These are phyloP conservation scores for Pestalotiopsis fici DNA, from an alignment of 2,329 filamentous ascomycete species.

Conservation along the genomic window DNA sequence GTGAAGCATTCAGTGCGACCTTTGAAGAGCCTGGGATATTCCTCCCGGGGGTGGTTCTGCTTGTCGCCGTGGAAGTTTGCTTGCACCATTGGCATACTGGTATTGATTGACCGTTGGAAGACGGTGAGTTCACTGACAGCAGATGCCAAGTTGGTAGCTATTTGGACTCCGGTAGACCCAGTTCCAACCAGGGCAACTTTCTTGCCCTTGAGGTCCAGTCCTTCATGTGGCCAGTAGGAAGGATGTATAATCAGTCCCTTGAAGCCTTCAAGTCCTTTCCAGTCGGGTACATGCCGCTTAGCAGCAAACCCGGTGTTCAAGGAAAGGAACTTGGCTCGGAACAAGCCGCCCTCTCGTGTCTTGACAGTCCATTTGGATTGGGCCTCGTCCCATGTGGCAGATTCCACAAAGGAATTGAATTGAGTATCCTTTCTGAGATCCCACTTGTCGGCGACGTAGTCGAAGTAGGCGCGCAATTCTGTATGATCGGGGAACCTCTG, in stretches of 20 bases:
- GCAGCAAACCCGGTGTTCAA: conserved; percentile 46
- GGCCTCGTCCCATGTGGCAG: conserved; percentile 37
- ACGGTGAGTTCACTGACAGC: conserved; percentile 51
- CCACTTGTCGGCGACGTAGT: conserved; percentile 43
- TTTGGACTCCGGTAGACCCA: conserved; percentile 63
- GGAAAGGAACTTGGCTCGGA: conserved; percentile 44
- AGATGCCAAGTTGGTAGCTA: conserved; percentile 59
- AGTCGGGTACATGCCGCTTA: conserved; percentile 45
- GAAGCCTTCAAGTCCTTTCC: conserved; percentile 54
- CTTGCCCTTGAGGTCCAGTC: conserved; percentile 56
- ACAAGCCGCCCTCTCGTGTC: conserved; percentile 38
- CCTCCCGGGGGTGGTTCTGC: conserved; percentile 42
- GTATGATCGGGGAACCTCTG: conserved; percentile 37
- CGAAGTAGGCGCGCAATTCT: conserved; percentile 47
- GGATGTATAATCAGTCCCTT: conserved; percentile 59
- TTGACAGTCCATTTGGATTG: conserved; percentile 42
- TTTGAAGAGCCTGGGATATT: conserved; percentile 51
- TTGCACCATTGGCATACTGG: conserved; percentile 61
- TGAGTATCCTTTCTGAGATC: conserved; percentile 42
- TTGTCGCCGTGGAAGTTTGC: conserved; percentile 40
- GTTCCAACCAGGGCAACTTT: conserved; percentile 64
- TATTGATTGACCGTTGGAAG: conserved; percentile 67
- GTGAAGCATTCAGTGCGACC: conserved; percentile 53
- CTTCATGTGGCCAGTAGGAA: conserved; percentile 57
- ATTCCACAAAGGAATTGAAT: conserved; percentile 43